Percentiles rank a stretch among this genome's conserved stretches.
These are phyloP conservation scores for Piromyces finnis DNA, from an alignment of 192 early-diverging fungal species.

Conservation along the genomic window DNA sequence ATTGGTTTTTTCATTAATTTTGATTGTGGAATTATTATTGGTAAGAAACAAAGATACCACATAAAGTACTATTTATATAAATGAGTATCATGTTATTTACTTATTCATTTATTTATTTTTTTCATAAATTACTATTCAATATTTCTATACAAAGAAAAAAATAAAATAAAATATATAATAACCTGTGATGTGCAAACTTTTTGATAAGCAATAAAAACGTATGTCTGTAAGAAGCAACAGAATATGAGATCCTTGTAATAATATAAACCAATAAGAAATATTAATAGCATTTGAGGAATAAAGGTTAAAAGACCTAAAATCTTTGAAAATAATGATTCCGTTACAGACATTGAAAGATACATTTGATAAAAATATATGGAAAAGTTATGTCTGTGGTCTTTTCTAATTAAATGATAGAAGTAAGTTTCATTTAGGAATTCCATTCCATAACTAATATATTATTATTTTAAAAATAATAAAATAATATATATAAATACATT, in stretches of 20 bases:
- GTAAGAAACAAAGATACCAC: conserved; percentile 93
- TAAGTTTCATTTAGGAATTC: conserved; percentile 84
- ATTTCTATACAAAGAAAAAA: too few species aligned
- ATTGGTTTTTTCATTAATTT: background rate
- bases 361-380: conserved; percentile 92
- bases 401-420: conserved; percentile 82
- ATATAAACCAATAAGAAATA: conserved; percentile 41
- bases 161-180: background rate
- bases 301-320: conserved; percentile 45
- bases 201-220: conserved; percentile 89
- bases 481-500: background rate
- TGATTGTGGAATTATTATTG: conserved; percentile 51
- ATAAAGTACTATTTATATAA: conserved; percentile 72
- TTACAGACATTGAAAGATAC: conserved; percentile 44
- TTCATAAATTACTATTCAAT: too few species aligned
- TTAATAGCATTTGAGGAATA: conserved; percentile 60
- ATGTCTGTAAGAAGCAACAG: conserved; percentile 82
- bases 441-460: conserved; percentile 38
- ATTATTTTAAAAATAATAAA: background rate
- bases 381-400: conserved; percentile 98
- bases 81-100: too few species aligned
- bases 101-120: too few species aligned
- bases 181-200: conserved; percentile 94
- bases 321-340: conserved; percentile 22
- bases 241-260: conserved; percentile 71